Conservation (phyloP, 176 grass and related monocot species). For the Juncus inflexus region DNA sequence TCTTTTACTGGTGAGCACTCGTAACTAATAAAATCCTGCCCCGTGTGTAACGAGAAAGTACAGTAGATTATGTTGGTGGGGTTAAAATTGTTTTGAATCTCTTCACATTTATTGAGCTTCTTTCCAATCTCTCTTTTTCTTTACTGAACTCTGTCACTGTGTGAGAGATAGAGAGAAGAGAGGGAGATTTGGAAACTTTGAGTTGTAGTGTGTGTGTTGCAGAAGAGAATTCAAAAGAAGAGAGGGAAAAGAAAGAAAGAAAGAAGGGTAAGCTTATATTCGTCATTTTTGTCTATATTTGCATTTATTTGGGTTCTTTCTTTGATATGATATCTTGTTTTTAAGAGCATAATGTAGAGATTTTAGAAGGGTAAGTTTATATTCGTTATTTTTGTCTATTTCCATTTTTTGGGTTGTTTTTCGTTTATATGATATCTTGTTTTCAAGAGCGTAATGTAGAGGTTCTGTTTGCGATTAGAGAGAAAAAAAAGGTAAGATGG, state of each 20-base stretch:
- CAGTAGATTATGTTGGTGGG: background rate
- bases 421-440: background rate
- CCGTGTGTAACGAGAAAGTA: background rate
- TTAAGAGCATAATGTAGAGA: background rate
- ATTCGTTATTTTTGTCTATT: background rate
- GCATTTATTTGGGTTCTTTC: background rate
- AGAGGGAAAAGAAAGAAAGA: background rate
- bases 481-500: background rate
- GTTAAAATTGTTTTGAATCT: background rate
- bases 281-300: background rate
- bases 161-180: slow-evolving; percentile 18
- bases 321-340: background rate
- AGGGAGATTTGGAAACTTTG: slow-evolving; percentile 1
- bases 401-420: background rate
- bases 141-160: slow-evolving; percentile 20
- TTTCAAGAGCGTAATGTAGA: slow-evolving; percentile 16
- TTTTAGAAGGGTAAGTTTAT: background rate
- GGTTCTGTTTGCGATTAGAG: background rate
- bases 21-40: background rate
- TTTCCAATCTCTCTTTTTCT: slow-evolving; percentile 14
- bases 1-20: background rate
- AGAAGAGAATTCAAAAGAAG: slow-evolving; percentile 15
- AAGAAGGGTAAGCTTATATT: background rate
- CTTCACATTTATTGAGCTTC: slow-evolving; percentile 22
- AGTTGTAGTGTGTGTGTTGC: slow-evolving; percentile 10